These are phyloP conservation scores for Penicillium canariense DNA, from an alignment of 495 filamentous ascomycete genomes.

Conservation along the genomic window DNA sequence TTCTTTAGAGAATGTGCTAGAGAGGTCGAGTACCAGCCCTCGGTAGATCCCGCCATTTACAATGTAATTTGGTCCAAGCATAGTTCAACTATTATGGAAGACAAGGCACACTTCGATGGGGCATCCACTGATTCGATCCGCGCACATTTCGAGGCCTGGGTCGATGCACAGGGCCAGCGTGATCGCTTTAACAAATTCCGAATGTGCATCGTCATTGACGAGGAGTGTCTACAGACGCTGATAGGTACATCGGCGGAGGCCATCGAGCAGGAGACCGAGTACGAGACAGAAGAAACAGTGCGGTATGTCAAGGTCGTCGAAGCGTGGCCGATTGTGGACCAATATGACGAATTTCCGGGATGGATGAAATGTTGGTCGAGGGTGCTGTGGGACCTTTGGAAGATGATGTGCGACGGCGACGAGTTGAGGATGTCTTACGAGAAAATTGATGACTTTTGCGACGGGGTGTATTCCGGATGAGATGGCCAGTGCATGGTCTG, in stretches of 20 bases:
- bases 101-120: slow-evolving; percentile 17
- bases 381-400: slow-evolving; percentile 11
- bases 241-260: not conserved
- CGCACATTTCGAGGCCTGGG: slow-evolving; percentile 11
- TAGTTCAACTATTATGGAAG: slow-evolving; percentile 14
- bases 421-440: too few species aligned
- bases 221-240: slow-evolving; percentile 14
- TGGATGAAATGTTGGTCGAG: slow-evolving; percentile 15
- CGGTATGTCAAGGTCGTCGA: slow-evolving; percentile 19
- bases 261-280: not conserved
- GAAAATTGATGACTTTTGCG: too few species aligned
- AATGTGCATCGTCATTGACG: slow-evolving; percentile 19
- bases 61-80: slow-evolving; percentile 16
- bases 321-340: slow-evolving; percentile 14
- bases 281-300: too few species aligned
- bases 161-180: slow-evolving; percentile 4
- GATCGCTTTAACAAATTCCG: slow-evolving; percentile 11
- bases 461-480: too few species aligned
- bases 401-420: slow-evolving; percentile 10
- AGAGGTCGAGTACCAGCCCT: not conserved
- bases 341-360: slow-evolving; percentile 1
- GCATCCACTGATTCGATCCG: slow-evolving; percentile 17
- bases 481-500: too few species aligned
- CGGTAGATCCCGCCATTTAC: slow-evolving; percentile 7
- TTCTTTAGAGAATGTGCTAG: slow-evolving; percentile 5